Evolutionary conservation across 345 rosid genomes (phyloP).

Genomic region (Aquilaria yunnanensis): DNA sequence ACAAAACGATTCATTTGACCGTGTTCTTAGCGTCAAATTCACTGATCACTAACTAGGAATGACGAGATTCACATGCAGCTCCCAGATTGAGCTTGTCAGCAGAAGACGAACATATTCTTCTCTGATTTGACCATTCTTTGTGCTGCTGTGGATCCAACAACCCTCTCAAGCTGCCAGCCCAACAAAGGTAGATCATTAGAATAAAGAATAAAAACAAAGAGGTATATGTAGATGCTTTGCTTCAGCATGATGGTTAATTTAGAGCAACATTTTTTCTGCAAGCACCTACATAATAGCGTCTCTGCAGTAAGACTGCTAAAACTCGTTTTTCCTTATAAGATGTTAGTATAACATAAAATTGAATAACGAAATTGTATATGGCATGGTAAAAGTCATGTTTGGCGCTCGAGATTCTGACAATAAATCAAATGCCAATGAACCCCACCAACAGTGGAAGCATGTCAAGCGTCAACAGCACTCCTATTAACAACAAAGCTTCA

Average conservation of each 20-base stretch:
- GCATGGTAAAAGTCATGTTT: no score
- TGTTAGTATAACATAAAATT: background rate
- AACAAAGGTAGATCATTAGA: conserved; percentile 2
- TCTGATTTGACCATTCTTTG: conserved; percentile 68
- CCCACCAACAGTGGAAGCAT: background rate
- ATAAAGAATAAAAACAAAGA: background rate
- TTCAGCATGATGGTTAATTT: background rate
- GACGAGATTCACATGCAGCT: no score
- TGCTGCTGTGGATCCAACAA: conserved; percentile 60
- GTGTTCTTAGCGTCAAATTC: no score
- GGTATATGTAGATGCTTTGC: background rate
- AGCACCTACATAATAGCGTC: no score
- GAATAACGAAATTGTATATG: no score
- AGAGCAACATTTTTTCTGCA: background rate
- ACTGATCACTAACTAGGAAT: no score
- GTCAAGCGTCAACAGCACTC: no score
- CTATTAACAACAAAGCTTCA: no score
- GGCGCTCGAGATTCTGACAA: no score
- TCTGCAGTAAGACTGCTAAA: no score
- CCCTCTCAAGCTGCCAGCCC: conserved; percentile 60
- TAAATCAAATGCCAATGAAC: no score
- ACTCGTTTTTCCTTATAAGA: background rate
- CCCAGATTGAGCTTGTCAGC: conserved; percentile 17
- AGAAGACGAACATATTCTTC: conserved; percentile 59
- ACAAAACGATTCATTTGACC: no score